phyloP scores from a whole-genome alignment of 2,329 filamentous ascomycete species.

The Trichoderma koningii region DNA sequence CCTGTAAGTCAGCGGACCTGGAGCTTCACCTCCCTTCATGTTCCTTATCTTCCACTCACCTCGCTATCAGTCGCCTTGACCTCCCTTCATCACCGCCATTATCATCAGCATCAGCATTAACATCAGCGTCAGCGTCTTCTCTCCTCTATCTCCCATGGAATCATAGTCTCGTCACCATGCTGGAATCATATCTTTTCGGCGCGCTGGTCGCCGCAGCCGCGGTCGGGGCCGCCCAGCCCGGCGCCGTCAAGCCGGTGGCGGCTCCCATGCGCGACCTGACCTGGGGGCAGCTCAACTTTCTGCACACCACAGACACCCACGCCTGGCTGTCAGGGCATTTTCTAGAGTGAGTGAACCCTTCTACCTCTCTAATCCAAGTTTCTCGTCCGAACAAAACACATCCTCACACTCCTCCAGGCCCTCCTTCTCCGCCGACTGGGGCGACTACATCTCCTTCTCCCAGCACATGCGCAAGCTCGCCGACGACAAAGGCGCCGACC shows the following conservation, averaged over 20 bases:
- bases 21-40: neutral
- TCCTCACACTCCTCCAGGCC: slow-evolving; percentile 54
- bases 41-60: neutral
- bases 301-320: slow-evolving; percentile 96
- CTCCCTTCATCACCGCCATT: neutral
- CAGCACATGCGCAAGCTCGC: slow-evolving; percentile 77
- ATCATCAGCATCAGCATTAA: neutral
- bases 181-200: slow-evolving; percentile 33
- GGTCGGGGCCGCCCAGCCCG: slow-evolving; percentile 67
- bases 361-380: neutral
- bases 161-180: slow-evolving; percentile 33
- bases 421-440: slow-evolving; percentile 95
- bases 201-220: slow-evolving; percentile 42
- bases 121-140: neutral
- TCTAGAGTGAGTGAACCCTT: slow-evolving; percentile 65
- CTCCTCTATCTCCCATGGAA: slow-evolving; percentile 10
- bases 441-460: slow-evolving; percentile 94
- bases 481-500: slow-evolving; percentile 75
- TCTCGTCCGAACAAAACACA: neutral
- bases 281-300: slow-evolving; percentile 94
- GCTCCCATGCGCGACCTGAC: slow-evolving; percentile 81
- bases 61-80: neutral
- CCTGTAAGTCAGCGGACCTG: neutral
- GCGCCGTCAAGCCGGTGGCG: slow-evolving; percentile 72
- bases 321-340: slow-evolving; percentile 95